These are phyloP conservation scores for Penicillium aurantiogriseum DNA, from an alignment of 2,329 filamentous ascomycete genomes.

Conservation along the genomic window DNA sequence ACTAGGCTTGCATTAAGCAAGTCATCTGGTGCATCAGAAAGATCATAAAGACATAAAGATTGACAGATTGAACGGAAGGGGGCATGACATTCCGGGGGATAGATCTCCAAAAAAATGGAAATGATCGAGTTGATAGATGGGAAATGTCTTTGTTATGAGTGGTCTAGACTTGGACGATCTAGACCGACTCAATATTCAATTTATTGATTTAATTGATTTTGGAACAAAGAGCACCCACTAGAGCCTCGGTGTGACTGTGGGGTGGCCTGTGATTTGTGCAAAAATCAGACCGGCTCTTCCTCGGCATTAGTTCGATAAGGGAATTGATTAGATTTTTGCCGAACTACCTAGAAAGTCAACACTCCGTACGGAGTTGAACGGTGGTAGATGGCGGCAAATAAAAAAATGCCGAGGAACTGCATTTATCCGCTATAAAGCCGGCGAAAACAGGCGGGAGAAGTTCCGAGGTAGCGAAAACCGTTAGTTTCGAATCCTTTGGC, in stretches of 20 bases:
- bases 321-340: neutral
- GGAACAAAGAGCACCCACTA: slow-evolving; percentile 1
- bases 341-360: neutral
- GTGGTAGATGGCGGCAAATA: neutral
- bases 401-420: slow-evolving; percentile 2
- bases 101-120: neutral
- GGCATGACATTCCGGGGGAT: neutral
- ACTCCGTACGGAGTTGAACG: neutral
- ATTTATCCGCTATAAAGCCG: slow-evolving; percentile 3
- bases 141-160: slow-evolving; percentile 6
- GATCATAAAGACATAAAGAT: neutral
- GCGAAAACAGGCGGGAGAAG: neutral
- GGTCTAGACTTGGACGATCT: slow-evolving; percentile 3
- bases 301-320: neutral
- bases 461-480: neutral
- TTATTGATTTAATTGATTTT: neutral
- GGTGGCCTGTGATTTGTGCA: slow-evolving; percentile 14
- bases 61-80: neutral
- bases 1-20: slow-evolving; percentile 10
- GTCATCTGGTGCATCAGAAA: slow-evolving; percentile 7
- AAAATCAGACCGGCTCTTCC: neutral
- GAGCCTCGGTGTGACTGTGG: neutral
- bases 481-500: neutral
- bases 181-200: neutral
- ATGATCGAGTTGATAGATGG: neutral